Base-by-base conservation (phyloP, 495 filamentous ascomycete species). In the Umbilicaria muhlenbergii region DNA sequence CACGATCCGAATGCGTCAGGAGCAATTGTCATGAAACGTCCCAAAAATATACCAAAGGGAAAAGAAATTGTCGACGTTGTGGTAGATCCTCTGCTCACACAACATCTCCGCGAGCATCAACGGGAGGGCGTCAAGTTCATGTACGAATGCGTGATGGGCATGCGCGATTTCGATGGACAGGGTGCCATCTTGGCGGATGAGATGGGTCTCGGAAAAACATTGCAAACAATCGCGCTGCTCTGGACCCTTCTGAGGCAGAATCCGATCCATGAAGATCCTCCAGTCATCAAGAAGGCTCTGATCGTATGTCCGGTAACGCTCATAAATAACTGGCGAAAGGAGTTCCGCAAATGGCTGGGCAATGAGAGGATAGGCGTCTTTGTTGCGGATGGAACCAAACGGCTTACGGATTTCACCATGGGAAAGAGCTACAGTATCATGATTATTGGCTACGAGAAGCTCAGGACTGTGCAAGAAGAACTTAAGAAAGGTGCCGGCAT, bases 191-290 rank as follows among this genome's bases (percentile, higher is more conserved):
- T 89, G 28, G 83, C 83, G 3, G 83, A 89, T 53, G 83, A 87
- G 49, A 88, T 88, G 83, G 83, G 83, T 3, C 51, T 88, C 8
- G 83, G 83, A 11, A 88, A 88, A 52, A 86, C 83, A 4, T 54
- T 87, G 33, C 83, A 86, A 58, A 86, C 81, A 0, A 87, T 89
- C 44, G 67, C 83, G 0, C 57, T 89, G 21, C 50, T 89, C 17
- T 89, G 83, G 83, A 89, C 83, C 2, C 59, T 89, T 32, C 52
- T 89, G 39, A 87, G 86, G 59, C 83, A 89, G 58, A 87, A 81
- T 51, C 82, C 83, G 0, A 65, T 86, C 8, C 70, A 76, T 46
- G 69, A 71, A 33, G 70, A 66, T 35, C 39, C 58, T 8, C 75
- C 77, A 3, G 77, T 85, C 0, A 69, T 87, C 34, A 82, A 78